Evolutionary conservation across 1,139 yeast genomes (phyloP).

Genomic region (Wickerhamomyces sp.): DNA sequence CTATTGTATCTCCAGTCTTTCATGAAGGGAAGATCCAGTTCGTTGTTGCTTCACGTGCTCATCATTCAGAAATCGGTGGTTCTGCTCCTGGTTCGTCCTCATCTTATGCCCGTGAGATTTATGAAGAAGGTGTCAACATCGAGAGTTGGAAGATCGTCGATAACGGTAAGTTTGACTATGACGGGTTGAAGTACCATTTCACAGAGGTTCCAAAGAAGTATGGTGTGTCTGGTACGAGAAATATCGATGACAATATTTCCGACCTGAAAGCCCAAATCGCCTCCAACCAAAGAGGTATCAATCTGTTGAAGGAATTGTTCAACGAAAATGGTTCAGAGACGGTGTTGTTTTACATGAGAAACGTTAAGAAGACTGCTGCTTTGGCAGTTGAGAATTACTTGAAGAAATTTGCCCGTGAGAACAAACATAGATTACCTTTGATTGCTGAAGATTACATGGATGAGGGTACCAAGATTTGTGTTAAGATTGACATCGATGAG

Average conservation of each 20-base stretch:
- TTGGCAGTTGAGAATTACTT: conserved; percentile 43
- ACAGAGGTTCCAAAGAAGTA: conserved; percentile 49
- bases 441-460: conserved; percentile 51
- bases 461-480: conserved; percentile 51
- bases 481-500: conserved; percentile 38
- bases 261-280: conserved; percentile 66
- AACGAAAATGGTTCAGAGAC: conserved; percentile 44
- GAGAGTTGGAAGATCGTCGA: conserved; percentile 50
- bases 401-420: conserved; percentile 29
- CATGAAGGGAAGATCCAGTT: conserved; percentile 43
- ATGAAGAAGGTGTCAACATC: conserved; percentile 63
- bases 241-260: conserved; percentile 52
- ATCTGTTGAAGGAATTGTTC: conserved; percentile 42
- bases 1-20: conserved; percentile 67
- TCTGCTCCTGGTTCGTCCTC: conserved; percentile 64
- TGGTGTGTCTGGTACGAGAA: conserved; percentile 59
- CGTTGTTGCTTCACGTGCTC: conserved; percentile 63
- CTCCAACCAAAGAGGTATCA: conserved; percentile 60
- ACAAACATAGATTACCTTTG: conserved; percentile 31
- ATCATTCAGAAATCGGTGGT: conserved; percentile 68
- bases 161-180: conserved; percentile 51
- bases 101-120: conserved; percentile 52
- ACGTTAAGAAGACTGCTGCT: conserved; percentile 58
- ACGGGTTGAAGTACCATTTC: conserved; percentile 40
- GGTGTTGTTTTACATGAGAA: conserved; percentile 55